These are phyloP conservation scores for Exsudoporus frostii DNA, from an alignment of 768 basidiomycete genomes.

Conservation along the genomic window DNA sequence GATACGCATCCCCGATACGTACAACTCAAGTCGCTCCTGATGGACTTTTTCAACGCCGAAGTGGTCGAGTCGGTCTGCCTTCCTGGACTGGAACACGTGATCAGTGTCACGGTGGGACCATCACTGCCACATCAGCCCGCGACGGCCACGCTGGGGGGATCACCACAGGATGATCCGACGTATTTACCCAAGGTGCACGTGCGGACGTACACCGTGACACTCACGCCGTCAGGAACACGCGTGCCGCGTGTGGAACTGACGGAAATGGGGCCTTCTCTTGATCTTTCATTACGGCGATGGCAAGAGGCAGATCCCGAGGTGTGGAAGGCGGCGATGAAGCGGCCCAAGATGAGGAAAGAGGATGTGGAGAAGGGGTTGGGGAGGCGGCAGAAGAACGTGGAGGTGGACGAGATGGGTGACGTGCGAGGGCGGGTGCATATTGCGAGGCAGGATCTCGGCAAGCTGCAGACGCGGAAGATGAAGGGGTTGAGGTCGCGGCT, in stretches of 20 bases:
- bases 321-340: slow-evolving; percentile 74
- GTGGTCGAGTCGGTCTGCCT: slow-evolving; percentile 80
- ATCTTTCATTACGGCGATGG: slow-evolving; percentile 74
- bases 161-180: slow-evolving; percentile 37
- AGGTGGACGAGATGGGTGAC: slow-evolving; percentile 98
- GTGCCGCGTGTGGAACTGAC: slow-evolving; percentile 78
- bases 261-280: slow-evolving; percentile 90
- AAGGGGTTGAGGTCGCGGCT: slow-evolving; percentile 71
- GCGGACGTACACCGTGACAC: slow-evolving; percentile 75
- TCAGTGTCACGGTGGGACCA: slow-evolving; percentile 75
- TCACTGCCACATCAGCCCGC: slow-evolving; percentile 37
- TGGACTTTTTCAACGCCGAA: slow-evolving; percentile 90
- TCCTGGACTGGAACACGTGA: slow-evolving; percentile 81
- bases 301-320: slow-evolving; percentile 74
- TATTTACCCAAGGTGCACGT: slow-evolving; percentile 82
- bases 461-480: slow-evolving; percentile 93
- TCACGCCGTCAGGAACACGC: slow-evolving; percentile 73
- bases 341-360: slow-evolving; percentile 85
- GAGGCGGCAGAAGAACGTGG: slow-evolving; percentile 93
- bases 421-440: slow-evolving; percentile 87
- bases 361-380: slow-evolving; percentile 84
- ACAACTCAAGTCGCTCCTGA: slow-evolving; percentile 87
- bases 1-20: slow-evolving; percentile 90
- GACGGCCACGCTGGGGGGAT: slow-evolving; percentile 5
- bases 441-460: slow-evolving; percentile 81